Conservation (phyloP, 2,329 filamentous ascomycete species). For the Tolypocladium endophyticum region DNA sequence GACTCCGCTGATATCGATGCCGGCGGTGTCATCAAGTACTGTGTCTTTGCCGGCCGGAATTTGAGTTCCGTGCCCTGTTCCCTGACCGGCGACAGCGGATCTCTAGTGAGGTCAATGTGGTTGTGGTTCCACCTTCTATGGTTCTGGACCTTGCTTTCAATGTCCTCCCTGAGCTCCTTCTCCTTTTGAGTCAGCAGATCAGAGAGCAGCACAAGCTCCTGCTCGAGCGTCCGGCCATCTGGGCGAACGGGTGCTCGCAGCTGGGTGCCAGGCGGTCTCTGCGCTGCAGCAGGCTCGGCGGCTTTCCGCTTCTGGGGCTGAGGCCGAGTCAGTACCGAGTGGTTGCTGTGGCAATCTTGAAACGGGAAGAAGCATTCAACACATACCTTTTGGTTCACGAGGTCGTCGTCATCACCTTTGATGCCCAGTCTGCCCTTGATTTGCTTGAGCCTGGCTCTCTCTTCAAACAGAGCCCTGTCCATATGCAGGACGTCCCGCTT, state of each 20-base stretch:
- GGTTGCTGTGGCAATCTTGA: background rate
- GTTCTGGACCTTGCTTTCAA: constrained; percentile 78
- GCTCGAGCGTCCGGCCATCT: constrained; percentile 62
- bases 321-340: constrained; percentile 24
- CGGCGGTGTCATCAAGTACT: constrained; percentile 58
- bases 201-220: constrained; percentile 66
- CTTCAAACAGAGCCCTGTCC: constrained; percentile 72
- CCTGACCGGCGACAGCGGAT: constrained; percentile 69
- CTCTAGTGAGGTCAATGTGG: constrained; percentile 78
- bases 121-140: constrained; percentile 88
- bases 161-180: constrained; percentile 67
- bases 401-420: constrained; percentile 86
- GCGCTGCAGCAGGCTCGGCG: constrained; percentile 47
- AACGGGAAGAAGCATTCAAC: background rate
- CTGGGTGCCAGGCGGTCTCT: constrained; percentile 52
- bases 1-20: constrained; percentile 43
- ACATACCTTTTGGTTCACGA: constrained; percentile 85
- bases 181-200: constrained; percentile 75
- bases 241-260: constrained; percentile 59
- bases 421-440: constrained; percentile 82
- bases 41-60: constrained; percentile 63
- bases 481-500: constrained; percentile 67
- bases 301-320: constrained; percentile 62
- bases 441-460: constrained; percentile 72
- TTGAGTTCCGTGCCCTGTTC: constrained; percentile 50